Percentiles rank a stretch among this genome's conserved stretches.
These are phyloP conservation scores for Smallanthus sonchifolius DNA, from an alignment of 129 eudicot species.

Conservation along the genomic window DNA sequence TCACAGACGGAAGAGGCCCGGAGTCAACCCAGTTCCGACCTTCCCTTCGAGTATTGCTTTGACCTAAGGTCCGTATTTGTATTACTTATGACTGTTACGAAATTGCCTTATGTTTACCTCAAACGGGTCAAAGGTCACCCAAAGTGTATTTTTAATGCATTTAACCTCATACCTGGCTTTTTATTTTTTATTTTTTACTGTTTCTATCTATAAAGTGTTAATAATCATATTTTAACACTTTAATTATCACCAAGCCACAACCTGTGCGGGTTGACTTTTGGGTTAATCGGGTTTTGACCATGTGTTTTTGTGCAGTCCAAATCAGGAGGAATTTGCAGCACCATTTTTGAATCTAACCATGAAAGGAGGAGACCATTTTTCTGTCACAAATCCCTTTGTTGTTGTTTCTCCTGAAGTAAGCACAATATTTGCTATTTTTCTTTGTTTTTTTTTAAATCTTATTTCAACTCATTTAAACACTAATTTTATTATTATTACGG, in stretches of 20 bases:
- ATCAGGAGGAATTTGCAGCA: slow-evolving; percentile 22
- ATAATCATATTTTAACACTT: background rate
- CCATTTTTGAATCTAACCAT: slow-evolving; percentile 66
- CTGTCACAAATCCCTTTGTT: slow-evolving; percentile 41
- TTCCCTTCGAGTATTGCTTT: slow-evolving; percentile 79
- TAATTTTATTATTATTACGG: background rate
- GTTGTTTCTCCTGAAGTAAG: slow-evolving; percentile 38
- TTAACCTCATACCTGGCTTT: background rate
- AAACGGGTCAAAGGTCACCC: background rate
- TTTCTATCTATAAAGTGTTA: background rate
- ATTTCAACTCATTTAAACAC: background rate
- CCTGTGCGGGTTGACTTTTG: background rate
- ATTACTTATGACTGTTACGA: background rate
- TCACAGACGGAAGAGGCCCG: slow-evolving; percentile 56
- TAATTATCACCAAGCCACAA: background rate
- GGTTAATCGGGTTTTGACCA: slow-evolving; percentile 14
- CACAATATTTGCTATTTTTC: background rate
- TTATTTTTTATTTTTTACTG: no score
- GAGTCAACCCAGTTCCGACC: slow-evolving; percentile 28
- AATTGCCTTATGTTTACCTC: background rate
- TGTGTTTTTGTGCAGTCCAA: slow-evolving; percentile 49
- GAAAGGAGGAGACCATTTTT: slow-evolving; percentile 58
- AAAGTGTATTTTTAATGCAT: background rate
- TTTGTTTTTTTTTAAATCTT: background rate
- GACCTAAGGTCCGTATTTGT: slow-evolving; percentile 42